Base-by-base conservation (phyloP, 176 grass and related monocot genomes). In the Rhynchospora tenuis region DNA sequence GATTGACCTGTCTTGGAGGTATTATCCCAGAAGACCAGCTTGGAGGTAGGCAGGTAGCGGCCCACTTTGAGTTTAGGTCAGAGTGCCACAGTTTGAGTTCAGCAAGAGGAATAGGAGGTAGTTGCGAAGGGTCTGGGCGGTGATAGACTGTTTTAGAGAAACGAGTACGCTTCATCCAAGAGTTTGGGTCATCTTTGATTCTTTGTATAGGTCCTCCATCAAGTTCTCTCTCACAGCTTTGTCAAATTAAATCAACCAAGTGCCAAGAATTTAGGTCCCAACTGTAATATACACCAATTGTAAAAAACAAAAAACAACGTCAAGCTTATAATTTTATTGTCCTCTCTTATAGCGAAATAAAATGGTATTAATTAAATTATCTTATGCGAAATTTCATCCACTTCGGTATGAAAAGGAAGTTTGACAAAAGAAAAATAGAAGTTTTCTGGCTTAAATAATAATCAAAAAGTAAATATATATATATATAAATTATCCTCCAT, bases 161-260 rank as follows among this genome's bases (percentile, higher is more conserved):
- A 54, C 85, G 83, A 10, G 92, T 80, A 17, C 95, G 92, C 52
- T 78, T 84, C 47, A 98, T 65, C 95, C 92, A 98, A 66, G 95
- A 98, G 86, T 66, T 89, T 7, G 33, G 17, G 22, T 87, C 68
- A 19, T 94, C 89, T 33, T 94, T 93, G 56, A n/a, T n/a, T n/a
- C n/a, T n/a, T 33, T 33, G 31, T 38, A 90, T 93, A 92, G 92
- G 70, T 78, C 45, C 66, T 45, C 75, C 56, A 61, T 56, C 60
- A 56, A 29, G 31, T 80, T 61, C 20, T 78, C 15, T 56, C 3
- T 11, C 27, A 55, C 28, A 15, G 26, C 11, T 79, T 59, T 79
- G 23, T 28, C 27, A 79, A 54, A 55, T 26, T 9, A 58, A 28
- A 29, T 78, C 7, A 31, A 26, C 33, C 33, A 38, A 38, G 2